Conservation (phyloP, 2,329 filamentous ascomycete species). For the Xylaria hypoxylon region DNA sequence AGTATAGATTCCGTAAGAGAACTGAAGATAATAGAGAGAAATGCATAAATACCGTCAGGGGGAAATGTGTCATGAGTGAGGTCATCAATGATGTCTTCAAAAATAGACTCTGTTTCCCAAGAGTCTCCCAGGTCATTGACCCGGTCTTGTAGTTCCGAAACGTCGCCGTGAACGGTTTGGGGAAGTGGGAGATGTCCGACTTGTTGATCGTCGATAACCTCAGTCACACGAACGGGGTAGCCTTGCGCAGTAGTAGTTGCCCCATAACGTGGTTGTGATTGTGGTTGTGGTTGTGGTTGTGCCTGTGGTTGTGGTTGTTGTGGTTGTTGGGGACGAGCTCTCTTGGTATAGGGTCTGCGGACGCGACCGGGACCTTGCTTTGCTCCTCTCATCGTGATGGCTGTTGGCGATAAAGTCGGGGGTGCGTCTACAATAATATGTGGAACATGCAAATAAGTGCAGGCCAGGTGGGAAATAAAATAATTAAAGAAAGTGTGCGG, state of each 20-base stretch:
- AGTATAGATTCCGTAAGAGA: conserved; percentile 9
- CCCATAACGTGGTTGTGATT: conserved; percentile 1
- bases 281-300: background rate
- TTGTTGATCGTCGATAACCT: conserved; percentile 41
- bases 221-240: conserved; percentile 25
- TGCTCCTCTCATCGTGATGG: conserved; percentile 34
- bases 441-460: conserved; percentile 22
- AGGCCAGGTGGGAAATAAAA: conserved; percentile 1
- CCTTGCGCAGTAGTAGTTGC: background rate
- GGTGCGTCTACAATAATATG: conserved; percentile 18
- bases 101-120: conserved; percentile 61
- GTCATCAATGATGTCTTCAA: conserved; percentile 60
- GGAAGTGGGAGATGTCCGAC: conserved; percentile 39
- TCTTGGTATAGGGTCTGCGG: conserved; percentile 34
- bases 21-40: conserved; percentile 10
- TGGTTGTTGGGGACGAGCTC: conserved; percentile 26
- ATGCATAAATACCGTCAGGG: conserved; percentile 47
- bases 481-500: conserved; percentile 12
- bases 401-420: background rate
- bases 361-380: conserved; percentile 35
- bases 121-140: conserved; percentile 46
- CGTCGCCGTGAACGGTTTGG: conserved; percentile 31
- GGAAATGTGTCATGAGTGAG: conserved; percentile 57
- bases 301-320: conserved; percentile 4
- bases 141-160: conserved; percentile 40